Percentiles rank a stretch among this genome's conserved stretches.
phyloP scores from a whole-genome alignment of 768 basidiomycete species.

The Dendrothele bispora region DNA sequence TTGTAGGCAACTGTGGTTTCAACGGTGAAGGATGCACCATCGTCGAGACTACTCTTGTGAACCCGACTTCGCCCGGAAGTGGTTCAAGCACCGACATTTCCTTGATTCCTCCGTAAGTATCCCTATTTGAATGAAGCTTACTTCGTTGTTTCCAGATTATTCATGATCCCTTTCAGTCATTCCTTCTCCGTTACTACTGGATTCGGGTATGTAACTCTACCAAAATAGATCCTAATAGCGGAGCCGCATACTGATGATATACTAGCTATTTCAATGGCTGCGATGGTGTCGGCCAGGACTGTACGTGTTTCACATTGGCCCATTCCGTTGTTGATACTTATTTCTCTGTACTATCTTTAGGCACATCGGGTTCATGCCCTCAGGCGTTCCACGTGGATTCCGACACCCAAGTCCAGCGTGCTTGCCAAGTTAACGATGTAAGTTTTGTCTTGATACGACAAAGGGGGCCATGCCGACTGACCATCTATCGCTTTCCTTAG shows the following conservation, averaged over 20 bases:
- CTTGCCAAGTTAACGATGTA: slow-evolving; percentile 31
- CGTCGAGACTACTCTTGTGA: slow-evolving; percentile 32
- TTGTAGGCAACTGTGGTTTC: slow-evolving; percentile 28
- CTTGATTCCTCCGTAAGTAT: slow-evolving; percentile 31
- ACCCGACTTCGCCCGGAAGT: slow-evolving; percentile 30
- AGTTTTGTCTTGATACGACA: too few relatives aligned
- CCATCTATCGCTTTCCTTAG: too few relatives aligned
- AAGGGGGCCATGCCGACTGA: too few relatives aligned
- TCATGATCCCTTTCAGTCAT: slow-evolving; percentile 17
- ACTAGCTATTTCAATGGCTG: slow-evolving; percentile 28
- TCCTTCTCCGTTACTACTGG: slow-evolving; percentile 35
- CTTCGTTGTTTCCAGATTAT: neutral
- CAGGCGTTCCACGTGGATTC: slow-evolving; percentile 28
- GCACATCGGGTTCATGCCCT: slow-evolving; percentile 24
- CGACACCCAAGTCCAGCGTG: slow-evolving; percentile 30
- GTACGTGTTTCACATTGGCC: slow-evolving; percentile 17
- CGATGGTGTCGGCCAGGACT: slow-evolving; percentile 24
- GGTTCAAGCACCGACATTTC: slow-evolving; percentile 36
- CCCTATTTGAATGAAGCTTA: too few relatives aligned
- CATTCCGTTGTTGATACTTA: too few relatives aligned
- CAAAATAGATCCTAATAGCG: neutral
- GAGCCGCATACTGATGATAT: neutral
- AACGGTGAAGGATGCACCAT: slow-evolving; percentile 36
- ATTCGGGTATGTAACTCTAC: slow-evolving; percentile 22
- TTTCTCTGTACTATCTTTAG: too few relatives aligned